Evolutionary conservation across 108 stramenopile genomes (phyloP).

Genomic region (Schizochytrium sp.): DNA sequence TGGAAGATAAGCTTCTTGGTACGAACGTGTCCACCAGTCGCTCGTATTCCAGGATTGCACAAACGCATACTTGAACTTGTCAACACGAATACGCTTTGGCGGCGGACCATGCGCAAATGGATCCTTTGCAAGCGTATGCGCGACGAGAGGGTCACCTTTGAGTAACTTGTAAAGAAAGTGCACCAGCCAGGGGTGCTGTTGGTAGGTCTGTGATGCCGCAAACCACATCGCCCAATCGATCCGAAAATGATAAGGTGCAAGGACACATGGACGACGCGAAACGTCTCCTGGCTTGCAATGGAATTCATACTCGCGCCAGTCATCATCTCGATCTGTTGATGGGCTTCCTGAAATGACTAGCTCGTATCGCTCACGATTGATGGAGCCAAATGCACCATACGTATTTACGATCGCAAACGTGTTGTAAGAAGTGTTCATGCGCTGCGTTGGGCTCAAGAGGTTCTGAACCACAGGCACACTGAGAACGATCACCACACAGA

Average conservation of each 20-base stretch:
- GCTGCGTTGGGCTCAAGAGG: conserved; percentile 44
- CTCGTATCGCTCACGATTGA: conserved; percentile 53
- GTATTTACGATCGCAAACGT: conserved; percentile 60
- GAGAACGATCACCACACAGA: conserved; percentile 22
- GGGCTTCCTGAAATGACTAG: conserved; percentile 46
- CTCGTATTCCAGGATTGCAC: not conserved
- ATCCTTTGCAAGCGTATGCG: not conserved
- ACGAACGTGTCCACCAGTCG: not conserved
- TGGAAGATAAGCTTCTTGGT: not conserved
- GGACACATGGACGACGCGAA: conserved; percentile 56
- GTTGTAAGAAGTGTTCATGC: conserved; percentile 60
- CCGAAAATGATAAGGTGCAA: conserved; percentile 68
- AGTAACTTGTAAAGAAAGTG: not conserved
- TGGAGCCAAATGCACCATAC: conserved; percentile 64
- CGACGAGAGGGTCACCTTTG: not conserved
- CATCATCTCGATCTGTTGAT: conserved; percentile 24
- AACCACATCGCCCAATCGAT: conserved; percentile 74
- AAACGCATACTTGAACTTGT: not conserved
- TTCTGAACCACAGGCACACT: conserved; percentile 51
- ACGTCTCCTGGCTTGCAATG: conserved; percentile 64
- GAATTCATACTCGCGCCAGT: conserved; percentile 61
- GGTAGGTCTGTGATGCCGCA: conserved; percentile 49
- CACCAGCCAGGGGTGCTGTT: not conserved
- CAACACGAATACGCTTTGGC: not conserved
- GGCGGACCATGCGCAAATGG: not conserved